Conservation (phyloP, 2,329 filamentous ascomycete genomes). For the Gnomoniopsis sp. region DNA sequence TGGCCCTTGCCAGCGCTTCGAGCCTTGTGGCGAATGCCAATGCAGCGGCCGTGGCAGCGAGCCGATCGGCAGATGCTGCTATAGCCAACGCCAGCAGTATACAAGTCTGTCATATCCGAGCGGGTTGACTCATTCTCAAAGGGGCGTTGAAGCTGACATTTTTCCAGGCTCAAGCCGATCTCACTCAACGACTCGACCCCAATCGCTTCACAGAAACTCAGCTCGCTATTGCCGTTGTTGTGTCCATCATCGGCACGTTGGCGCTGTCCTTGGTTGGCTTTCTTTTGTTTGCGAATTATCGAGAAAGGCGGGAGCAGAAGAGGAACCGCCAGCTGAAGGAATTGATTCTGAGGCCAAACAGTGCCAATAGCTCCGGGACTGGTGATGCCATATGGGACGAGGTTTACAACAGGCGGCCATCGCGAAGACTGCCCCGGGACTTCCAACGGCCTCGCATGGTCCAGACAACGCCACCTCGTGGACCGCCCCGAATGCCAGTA, state of each 20-base stretch:
- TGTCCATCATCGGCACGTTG: constrained; percentile 5
- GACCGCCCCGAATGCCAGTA: not conserved
- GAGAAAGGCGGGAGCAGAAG: not conserved
- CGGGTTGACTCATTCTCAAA: not conserved
- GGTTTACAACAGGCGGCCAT: not conserved
- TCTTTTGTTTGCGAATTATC: not conserved
- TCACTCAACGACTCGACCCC: not conserved
- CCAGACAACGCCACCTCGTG: not conserved
- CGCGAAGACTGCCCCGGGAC: not conserved
- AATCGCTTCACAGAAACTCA: not conserved
- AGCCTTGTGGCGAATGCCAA: not conserved
- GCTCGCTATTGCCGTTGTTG: constrained; percentile 1
- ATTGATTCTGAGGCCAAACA: constrained; percentile 1
- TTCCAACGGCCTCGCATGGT: not conserved
- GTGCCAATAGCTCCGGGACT: not conserved
- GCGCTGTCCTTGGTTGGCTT: constrained; percentile 1
- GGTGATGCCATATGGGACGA: constrained; percentile 6
- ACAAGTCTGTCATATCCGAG: not conserved
- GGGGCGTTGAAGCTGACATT: not conserved
- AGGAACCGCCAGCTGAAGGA: not conserved
- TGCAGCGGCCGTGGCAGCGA: constrained; percentile 1
- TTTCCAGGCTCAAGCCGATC: constrained; percentile 7
- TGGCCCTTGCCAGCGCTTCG: constrained; percentile 6
- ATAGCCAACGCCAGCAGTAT: constrained; percentile 6
- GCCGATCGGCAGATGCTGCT: not conserved